Conservation (phyloP, 257 asterid genomes). For the Petunia secreta region DNA sequence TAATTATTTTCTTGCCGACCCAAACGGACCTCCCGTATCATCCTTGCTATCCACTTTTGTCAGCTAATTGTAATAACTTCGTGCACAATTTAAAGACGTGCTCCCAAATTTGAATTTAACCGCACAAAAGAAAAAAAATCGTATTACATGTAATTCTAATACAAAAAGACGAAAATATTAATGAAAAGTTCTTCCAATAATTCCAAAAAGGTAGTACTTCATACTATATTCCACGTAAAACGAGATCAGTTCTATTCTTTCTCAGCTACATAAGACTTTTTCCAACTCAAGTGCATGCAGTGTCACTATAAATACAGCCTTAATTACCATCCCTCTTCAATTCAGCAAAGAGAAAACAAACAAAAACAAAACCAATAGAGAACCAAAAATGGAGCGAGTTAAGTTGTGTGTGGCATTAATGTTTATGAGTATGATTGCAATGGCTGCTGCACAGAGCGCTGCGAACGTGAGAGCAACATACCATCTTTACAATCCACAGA, state of each 20-base stretch:
- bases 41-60: not conserved
- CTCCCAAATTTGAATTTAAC: not conserved
- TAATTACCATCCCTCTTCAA: not conserved
- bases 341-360: not conserved
- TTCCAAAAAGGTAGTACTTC: not conserved
- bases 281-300: not conserved
- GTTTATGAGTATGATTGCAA: not conserved
- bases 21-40: not conserved
- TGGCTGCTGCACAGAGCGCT: slow-evolving; percentile 26
- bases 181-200: not conserved
- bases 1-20: not conserved
- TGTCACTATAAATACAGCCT: slow-evolving; percentile 1
- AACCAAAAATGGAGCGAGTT: slow-evolving; percentile 17
- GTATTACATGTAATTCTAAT: not conserved
- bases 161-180: not conserved
- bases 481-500: slow-evolving; percentile 23
- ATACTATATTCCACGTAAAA: not conserved
- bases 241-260: not conserved
- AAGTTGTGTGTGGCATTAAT: not conserved
- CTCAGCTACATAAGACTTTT: not conserved
- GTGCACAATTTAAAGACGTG: too few species aligned
- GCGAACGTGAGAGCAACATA: slow-evolving; percentile 24
- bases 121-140: not conserved
- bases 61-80: not conserved
- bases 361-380: not conserved